phyloP scores from a whole-genome alignment of 2,329 filamentous ascomycete species.

The Parascedosporium putredinis region DNA sequence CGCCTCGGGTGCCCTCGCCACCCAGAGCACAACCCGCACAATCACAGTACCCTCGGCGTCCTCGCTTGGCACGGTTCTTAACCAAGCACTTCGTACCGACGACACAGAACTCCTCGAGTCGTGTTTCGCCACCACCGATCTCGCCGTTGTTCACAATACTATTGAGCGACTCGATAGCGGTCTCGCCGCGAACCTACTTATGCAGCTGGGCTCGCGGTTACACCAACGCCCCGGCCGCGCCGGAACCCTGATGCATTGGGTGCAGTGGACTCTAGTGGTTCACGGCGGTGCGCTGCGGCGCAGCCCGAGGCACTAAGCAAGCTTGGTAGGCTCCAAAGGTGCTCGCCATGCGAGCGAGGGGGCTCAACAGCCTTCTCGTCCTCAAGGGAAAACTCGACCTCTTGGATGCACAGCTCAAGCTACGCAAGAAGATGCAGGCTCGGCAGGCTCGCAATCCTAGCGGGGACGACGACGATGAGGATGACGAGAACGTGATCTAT shows the following conservation, averaged over 20 bases:
- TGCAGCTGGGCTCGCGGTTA: slow-evolving; percentile 76
- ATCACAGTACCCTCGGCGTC: slow-evolving; percentile 59
- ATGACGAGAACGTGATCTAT: slow-evolving; percentile 69
- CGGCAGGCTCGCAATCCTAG: slow-evolving; percentile 19
- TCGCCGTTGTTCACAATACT: slow-evolving; percentile 70
- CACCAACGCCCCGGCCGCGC: slow-evolving; percentile 81
- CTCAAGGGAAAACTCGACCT: slow-evolving; percentile 95
- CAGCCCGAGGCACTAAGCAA: slow-evolving; percentile 75
- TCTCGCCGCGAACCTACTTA: slow-evolving; percentile 68
- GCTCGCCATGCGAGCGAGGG: slow-evolving; percentile 73
- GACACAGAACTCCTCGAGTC: slow-evolving; percentile 84
- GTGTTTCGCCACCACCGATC: slow-evolving; percentile 73
- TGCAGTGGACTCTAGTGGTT: slow-evolving; percentile 86
- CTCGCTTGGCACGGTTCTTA: slow-evolving; percentile 83
- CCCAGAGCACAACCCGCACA: slow-evolving; percentile 23
- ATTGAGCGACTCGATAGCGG: slow-evolving; percentile 83
- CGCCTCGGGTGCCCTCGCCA: slow-evolving; percentile 23
- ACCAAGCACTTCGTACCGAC: slow-evolving; percentile 86
- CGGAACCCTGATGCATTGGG: slow-evolving; percentile 85
- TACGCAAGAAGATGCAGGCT: slow-evolving; percentile 47
- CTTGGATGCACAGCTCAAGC: slow-evolving; percentile 77
- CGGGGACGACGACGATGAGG: slow-evolving; percentile 36
- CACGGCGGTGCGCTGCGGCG: slow-evolving; percentile 86
- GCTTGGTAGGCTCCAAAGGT: slow-evolving; percentile 72
- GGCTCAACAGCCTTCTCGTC: slow-evolving; percentile 70